Percentiles rank a stretch among this genome's conserved stretches.
Evolutionary conservation across 2,329 filamentous ascomycete species (phyloP).

Genomic region (Sporothrix euskadiensis): DNA sequence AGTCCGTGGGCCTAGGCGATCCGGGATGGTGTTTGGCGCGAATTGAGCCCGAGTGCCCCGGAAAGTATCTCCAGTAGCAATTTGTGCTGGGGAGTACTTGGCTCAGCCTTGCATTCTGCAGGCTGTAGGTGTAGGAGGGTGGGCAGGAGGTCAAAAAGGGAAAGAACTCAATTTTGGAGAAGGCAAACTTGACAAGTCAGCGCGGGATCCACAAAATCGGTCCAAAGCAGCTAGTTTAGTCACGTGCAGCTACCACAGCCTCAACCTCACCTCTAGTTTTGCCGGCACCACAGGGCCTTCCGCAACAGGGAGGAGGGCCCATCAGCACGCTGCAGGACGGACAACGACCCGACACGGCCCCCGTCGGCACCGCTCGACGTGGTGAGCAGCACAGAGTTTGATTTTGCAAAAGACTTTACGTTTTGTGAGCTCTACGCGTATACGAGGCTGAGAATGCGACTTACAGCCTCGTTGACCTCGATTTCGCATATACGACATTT

Average conservation of each 20-base stretch:
- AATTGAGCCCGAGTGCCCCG: slow-evolving; percentile 23
- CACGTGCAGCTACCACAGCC: slow-evolving; percentile 30
- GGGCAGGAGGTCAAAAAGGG: slow-evolving; percentile 16
- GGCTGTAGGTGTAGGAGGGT: slow-evolving; percentile 10
- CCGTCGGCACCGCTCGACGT: background rate
- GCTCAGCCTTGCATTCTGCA: slow-evolving; percentile 35
- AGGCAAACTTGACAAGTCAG: slow-evolving; percentile 27
- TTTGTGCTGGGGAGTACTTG: slow-evolving; percentile 11
- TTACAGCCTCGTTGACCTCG: background rate
- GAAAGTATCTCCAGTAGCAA: slow-evolving; percentile 6
- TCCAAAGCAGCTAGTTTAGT: slow-evolving; percentile 2
- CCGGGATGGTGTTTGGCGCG: background rate
- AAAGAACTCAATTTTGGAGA: background rate
- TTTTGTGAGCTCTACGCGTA: background rate
- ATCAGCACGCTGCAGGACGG: slow-evolving; percentile 23
- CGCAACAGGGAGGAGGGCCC: slow-evolving; percentile 25
- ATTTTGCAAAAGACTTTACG: background rate
- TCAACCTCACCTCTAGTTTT: slow-evolving; percentile 35
- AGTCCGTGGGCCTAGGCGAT: slow-evolving; percentile 11
- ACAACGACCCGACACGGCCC: background rate
- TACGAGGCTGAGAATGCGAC: background rate
- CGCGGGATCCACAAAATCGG: background rate
- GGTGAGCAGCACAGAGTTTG: no score
- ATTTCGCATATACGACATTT: background rate
- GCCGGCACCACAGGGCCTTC: slow-evolving; percentile 30